Evolutionary conservation across 441 rosid species (phyloP).

Genomic region (Arabidopsis lyrata): DNA sequence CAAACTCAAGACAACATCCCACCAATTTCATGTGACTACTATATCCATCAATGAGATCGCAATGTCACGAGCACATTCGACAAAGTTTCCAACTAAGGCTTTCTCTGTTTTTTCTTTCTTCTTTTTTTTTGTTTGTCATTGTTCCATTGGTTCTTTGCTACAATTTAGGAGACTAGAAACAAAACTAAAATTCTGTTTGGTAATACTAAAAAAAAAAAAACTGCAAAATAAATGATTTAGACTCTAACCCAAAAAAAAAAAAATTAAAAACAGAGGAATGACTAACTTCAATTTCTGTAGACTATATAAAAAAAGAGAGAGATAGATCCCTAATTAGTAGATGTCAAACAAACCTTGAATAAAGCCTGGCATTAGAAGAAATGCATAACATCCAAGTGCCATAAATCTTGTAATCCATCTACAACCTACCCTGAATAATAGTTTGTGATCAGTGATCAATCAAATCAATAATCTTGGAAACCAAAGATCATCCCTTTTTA

Average conservation of each 20-base stretch:
- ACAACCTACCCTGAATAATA: conserved; percentile 92
- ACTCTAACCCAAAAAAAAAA: no score
- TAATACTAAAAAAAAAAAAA: no score
- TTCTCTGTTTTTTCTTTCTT: no score
- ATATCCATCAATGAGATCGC: conserved; percentile 35
- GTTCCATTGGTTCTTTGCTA: no score
- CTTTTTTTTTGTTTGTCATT: no score
- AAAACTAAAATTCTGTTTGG: no score
- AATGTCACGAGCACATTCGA: conserved; percentile 4
- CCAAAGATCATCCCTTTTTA: conserved; percentile 7
- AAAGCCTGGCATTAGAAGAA: conserved; percentile 92
- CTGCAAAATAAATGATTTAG: no score
- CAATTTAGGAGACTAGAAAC: no score
- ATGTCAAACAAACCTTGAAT: conserved; percentile 70
- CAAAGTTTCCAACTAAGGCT: no score
- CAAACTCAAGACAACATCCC: conserved; percentile 46
- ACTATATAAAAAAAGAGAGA: conserved; percentile 21
- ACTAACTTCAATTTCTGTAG: no score
- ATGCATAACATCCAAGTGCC: conserved; percentile 92
- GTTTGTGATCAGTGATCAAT: conserved; percentile 50
- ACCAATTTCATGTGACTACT: conserved; percentile 45
- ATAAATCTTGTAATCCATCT: conserved; percentile 86
- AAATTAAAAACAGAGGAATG: no score
- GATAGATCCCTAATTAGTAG: not conserved
- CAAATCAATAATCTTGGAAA: conserved; percentile 9